Conservation (phyloP, 768 basidiomycete genomes). For the Termitomyces heimii region DNA sequence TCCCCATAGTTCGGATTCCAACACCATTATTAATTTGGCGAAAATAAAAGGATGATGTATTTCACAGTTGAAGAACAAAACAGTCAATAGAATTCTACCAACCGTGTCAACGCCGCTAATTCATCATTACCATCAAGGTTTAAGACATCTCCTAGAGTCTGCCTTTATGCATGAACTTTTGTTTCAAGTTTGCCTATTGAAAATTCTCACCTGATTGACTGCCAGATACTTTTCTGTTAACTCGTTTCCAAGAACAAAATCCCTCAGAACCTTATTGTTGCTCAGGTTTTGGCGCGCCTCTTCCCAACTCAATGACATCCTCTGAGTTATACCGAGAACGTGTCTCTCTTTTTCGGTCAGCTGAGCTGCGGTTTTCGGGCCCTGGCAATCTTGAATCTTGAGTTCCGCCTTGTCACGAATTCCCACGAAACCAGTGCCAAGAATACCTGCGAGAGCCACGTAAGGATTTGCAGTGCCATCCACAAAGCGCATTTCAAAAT, state of each 20-base stretch:
- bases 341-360: conserved; percentile 40
- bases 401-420: conserved; percentile 35
- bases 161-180: not conserved
- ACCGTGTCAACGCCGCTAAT: conserved; percentile 15
- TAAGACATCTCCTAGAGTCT: conserved; percentile 18
- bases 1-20: no score
- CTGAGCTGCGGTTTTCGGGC: conserved; percentile 27
- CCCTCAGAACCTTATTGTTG: conserved; percentile 29
- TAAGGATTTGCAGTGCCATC: conserved; percentile 66
- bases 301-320: conserved; percentile 45
- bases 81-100: conserved; percentile 25
- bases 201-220: conserved; percentile 48
- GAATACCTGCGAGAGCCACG: conserved; percentile 47
- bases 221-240: conserved; percentile 39
- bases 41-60: no score
- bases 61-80: no score
- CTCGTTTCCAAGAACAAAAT: conserved; percentile 34
- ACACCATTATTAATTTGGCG: no score
- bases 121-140: conserved; percentile 21
- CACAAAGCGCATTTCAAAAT: conserved; percentile 56
- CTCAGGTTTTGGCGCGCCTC: conserved; percentile 39
- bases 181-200: not conserved
- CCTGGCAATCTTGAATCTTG: conserved; percentile 28
- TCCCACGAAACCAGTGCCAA: conserved; percentile 50
- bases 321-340: conserved; percentile 38